Evolutionary conservation across 768 basidiomycete species (phyloP).

Genomic region (Suillus ampliporus): DNA sequence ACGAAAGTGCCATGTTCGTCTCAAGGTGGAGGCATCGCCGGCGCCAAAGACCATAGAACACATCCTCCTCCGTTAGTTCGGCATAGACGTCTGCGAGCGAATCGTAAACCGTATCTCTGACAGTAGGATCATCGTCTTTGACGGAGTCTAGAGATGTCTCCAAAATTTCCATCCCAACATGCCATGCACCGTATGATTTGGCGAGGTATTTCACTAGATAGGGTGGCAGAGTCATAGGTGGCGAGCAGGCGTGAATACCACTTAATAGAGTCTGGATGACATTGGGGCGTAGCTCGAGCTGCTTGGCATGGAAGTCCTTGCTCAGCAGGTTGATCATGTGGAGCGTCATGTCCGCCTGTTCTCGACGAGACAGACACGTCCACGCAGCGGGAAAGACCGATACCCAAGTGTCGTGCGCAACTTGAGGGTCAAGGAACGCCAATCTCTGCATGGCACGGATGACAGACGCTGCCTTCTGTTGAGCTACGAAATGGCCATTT

Average conservation of each 20-base stretch:
- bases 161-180: constrained; percentile 85
- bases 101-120: constrained; percentile 86
- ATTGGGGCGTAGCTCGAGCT: constrained; percentile 89
- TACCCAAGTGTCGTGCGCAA: constrained; percentile 86
- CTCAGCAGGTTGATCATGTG: constrained; percentile 90
- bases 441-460: constrained; percentile 83
- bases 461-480: constrained; percentile 54
- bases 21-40: constrained; percentile 87
- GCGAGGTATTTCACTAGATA: constrained; percentile 95
- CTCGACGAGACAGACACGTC: constrained; percentile 82
- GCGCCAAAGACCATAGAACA: constrained; percentile 97
- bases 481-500: constrained; percentile 45
- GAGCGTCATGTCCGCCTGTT: constrained; percentile 87
- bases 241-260: constrained; percentile 84
- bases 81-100: constrained; percentile 95
- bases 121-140: constrained; percentile 78
- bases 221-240: constrained; percentile 89
- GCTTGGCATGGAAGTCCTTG: constrained; percentile 92
- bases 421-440: constrained; percentile 76
- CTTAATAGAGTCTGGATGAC: constrained; percentile 89
- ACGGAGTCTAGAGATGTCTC: constrained; percentile 77
- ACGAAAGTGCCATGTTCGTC: constrained; percentile 86
- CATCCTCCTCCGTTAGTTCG: constrained; percentile 93
- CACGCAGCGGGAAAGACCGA: constrained; percentile 87
- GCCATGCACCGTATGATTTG: constrained; percentile 97